Conservation (phyloP, 345 rosid genomes). For the Corchorus olitorius region DNA sequence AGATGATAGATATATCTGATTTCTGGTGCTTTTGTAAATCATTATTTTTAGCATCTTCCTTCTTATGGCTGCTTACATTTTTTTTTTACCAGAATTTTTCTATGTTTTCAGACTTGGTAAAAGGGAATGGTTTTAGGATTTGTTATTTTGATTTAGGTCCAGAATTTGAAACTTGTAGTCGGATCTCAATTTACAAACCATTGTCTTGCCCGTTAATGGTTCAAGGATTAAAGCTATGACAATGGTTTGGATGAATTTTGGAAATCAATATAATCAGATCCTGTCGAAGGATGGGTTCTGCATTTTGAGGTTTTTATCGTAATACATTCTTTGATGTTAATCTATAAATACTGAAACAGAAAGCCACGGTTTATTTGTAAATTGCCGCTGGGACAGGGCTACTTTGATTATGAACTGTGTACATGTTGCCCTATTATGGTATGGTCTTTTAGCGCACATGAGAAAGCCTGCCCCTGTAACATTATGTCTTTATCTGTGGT, state of each 20-base stretch:
- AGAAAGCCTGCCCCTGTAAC: not conserved
- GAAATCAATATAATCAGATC: conserved; percentile 11
- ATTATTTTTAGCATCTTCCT: not conserved
- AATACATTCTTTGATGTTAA: not conserved
- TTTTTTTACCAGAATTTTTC: not conserved
- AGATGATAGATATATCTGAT: not conserved
- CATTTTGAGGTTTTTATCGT: not conserved
- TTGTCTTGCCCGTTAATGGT: not conserved
- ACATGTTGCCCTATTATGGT: not conserved
- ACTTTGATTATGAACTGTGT: no score
- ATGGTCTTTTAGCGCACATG: not conserved
- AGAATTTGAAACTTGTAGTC: not conserved
- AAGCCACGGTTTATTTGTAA: not conserved
- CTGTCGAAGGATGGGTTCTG: not conserved
- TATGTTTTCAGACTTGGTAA: not conserved
- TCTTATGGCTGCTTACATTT: not conserved
- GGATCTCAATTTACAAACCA: not conserved
- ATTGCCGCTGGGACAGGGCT: not conserved
- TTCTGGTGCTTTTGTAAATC: not conserved
- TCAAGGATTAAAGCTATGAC: not conserved
- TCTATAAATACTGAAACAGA: not conserved
- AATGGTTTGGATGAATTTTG: not conserved
- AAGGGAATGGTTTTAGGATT: not conserved
- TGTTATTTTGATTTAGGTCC: not conserved
- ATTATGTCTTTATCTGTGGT: not conserved